These are phyloP conservation scores for Phytophthora constricta DNA, from an alignment of 352 stramenopile species.

Conservation along the genomic window DNA sequence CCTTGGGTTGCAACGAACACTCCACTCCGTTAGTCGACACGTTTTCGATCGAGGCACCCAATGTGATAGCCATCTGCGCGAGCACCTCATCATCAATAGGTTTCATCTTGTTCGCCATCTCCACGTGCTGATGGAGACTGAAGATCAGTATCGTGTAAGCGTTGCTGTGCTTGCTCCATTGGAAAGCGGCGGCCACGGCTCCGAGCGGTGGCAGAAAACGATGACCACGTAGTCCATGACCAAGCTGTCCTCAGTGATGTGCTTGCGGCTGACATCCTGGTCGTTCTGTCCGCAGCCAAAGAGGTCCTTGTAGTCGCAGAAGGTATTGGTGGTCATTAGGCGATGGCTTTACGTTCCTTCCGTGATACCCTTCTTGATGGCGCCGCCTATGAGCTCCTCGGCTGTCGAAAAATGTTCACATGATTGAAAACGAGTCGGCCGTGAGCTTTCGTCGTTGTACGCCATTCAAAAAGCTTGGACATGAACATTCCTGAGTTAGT, in stretches of 20 bases:
- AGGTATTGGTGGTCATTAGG: not conserved
- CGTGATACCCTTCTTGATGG: not conserved
- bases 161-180: constrained; percentile 54
- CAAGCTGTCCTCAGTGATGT: not conserved
- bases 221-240: not conserved
- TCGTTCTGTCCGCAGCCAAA: not conserved
- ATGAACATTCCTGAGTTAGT: too few relatives aligned
- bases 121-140: too few relatives aligned
- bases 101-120: constrained; percentile 23
- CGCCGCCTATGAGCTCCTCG: not conserved
- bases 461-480: too few relatives aligned
- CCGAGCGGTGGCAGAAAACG: not conserved
- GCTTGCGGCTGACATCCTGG: not conserved
- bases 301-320: not conserved
- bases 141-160: constrained; percentile 2
- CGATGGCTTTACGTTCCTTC: not conserved
- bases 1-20: constrained; percentile 49
- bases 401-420: not conserved
- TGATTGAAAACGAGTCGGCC: too few relatives aligned
- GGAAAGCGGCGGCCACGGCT: constrained; percentile 44
- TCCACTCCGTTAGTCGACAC: constrained; percentile 56
- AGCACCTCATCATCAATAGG: constrained; percentile 48
- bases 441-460: too few relatives aligned
- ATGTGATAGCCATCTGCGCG: constrained; percentile 56
- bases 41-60: constrained; percentile 55